phyloP scores from a whole-genome alignment of 1,139 yeast species.

The Yamadazyma conglobata region DNA sequence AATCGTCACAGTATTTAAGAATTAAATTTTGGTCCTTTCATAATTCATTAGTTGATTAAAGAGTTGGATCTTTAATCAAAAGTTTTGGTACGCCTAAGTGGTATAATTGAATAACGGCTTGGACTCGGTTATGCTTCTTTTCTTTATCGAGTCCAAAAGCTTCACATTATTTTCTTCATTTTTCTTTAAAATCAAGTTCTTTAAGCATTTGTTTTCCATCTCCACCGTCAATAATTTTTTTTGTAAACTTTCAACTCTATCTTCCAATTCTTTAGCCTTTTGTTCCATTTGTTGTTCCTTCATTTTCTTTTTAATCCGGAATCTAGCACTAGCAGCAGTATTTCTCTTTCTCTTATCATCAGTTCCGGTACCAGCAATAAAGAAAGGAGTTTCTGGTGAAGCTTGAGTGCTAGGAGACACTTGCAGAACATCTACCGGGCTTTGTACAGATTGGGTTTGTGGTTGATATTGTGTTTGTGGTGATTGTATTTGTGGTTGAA shows the following conservation, averaged over 20 bases:
- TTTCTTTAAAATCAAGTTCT: conserved; percentile 61
- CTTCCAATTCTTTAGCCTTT: conserved; percentile 58
- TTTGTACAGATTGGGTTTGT: conserved; percentile 1
- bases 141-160: conserved; percentile 40
- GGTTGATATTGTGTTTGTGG: background rate
- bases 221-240: conserved; percentile 55
- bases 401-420: conserved; percentile 9
- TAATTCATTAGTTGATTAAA: conserved; percentile 11
- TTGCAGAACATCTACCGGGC: conserved; percentile 1
- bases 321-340: conserved; percentile 79
- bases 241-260: conserved; percentile 58
- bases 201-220: conserved; percentile 58
- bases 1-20: conserved; percentile 12
- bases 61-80: conserved; percentile 36
- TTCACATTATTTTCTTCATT: conserved; percentile 42
- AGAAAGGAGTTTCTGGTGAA: too few species aligned
- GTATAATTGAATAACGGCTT: conserved; percentile 32
- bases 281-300: conserved; percentile 84
- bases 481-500: background rate
- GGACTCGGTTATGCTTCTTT: conserved; percentile 35
- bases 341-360: conserved; percentile 66
- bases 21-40: conserved; percentile 11
- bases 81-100: conserved; percentile 38
- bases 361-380: too few species aligned
- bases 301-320: conserved; percentile 75